Percentiles rank a stretch among this genome's conserved stretches.
Evolutionary conservation across 2,329 filamentous ascomycete species (phyloP).

Genomic region (Cladosporium sp.): DNA sequence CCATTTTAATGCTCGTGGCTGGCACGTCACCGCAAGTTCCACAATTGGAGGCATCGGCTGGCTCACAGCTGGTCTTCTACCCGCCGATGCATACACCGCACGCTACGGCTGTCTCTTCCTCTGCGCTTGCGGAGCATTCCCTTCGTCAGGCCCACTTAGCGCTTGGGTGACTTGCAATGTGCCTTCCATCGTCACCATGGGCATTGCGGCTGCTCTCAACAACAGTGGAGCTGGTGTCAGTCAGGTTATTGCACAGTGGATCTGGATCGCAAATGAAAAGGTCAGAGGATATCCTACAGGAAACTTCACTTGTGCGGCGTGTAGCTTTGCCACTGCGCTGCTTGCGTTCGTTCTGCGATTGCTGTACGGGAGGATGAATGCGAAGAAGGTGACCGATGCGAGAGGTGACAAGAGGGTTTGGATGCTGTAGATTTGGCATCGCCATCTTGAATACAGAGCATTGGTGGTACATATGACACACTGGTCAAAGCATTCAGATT

Average conservation of each 20-base stretch:
- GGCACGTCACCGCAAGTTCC: slow-evolving; percentile 22
- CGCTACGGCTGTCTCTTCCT: slow-evolving; percentile 37
- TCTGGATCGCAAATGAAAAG: slow-evolving; percentile 33
- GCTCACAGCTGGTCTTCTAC: slow-evolving; percentile 23
- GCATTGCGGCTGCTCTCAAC: slow-evolving; percentile 36
- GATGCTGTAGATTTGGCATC: slow-evolving; percentile 16
- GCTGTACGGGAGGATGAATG: slow-evolving; percentile 29
- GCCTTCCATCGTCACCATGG: slow-evolving; percentile 35
- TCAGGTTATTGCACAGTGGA: slow-evolving; percentile 40
- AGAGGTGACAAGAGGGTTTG: slow-evolving; percentile 24
- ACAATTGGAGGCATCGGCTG: slow-evolving; percentile 23
- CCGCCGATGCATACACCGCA: slow-evolving; percentile 22
- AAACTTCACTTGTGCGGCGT: slow-evolving; percentile 38
- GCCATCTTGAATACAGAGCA: no score
- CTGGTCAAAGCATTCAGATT: no score
- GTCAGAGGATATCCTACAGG: slow-evolving; percentile 35
- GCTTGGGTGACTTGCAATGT: slow-evolving; percentile 40
- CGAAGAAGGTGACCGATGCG: slow-evolving; percentile 17
- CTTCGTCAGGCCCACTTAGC: slow-evolving; percentile 33
- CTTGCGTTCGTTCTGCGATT: slow-evolving; percentile 26
- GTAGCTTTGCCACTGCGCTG: slow-evolving; percentile 31
- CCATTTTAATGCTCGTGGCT: slow-evolving; percentile 22
- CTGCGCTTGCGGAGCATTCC: slow-evolving; percentile 36
- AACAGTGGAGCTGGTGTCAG: slow-evolving; percentile 36
- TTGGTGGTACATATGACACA: no score